These are phyloP conservation scores for Allium sativum DNA, from an alignment of 106 monocot genomes.

Conservation along the genomic window DNA sequence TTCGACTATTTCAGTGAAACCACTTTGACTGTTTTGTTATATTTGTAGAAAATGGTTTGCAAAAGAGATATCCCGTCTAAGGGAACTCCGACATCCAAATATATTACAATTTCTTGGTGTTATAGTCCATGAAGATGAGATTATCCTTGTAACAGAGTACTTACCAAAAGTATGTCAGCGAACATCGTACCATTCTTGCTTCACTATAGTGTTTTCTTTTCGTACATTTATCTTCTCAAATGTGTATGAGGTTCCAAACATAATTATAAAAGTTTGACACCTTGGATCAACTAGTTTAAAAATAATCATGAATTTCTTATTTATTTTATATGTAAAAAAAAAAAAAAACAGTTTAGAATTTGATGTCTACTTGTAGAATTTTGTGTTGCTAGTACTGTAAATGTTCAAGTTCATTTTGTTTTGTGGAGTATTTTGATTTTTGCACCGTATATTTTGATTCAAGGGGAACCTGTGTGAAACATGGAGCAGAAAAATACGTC, in stretches of 20 bases:
- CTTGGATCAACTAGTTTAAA: too few species aligned
- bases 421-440: not conserved
- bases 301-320: too few species aligned
- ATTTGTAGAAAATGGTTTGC: slow-evolving; percentile 10
- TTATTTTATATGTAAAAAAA: too few species aligned
- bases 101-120: slow-evolving; percentile 13
- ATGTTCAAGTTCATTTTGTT: not conserved
- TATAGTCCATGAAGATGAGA: slow-evolving; percentile 11
- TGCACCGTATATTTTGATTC: not conserved
- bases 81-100: slow-evolving; percentile 9
- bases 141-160: slow-evolving; percentile 5
- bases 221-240: not conserved
- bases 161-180: slow-evolving; percentile 5
- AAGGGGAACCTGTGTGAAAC: slow-evolving; percentile 5
- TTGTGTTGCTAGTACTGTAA: too few species aligned
- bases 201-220: not conserved
- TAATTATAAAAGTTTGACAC: too few species aligned
- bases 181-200: not conserved
- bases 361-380: too few species aligned
- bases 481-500: not conserved
- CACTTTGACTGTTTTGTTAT: not conserved
- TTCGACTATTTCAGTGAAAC: not conserved
- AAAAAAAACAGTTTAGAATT: too few species aligned
- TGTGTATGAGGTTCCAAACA: too few species aligned
- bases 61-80: slow-evolving; percentile 10